Base-by-base conservation (phyloP, 2,329 filamentous ascomycete genomes). In the Ceratocystis eucalypticola region DNA sequence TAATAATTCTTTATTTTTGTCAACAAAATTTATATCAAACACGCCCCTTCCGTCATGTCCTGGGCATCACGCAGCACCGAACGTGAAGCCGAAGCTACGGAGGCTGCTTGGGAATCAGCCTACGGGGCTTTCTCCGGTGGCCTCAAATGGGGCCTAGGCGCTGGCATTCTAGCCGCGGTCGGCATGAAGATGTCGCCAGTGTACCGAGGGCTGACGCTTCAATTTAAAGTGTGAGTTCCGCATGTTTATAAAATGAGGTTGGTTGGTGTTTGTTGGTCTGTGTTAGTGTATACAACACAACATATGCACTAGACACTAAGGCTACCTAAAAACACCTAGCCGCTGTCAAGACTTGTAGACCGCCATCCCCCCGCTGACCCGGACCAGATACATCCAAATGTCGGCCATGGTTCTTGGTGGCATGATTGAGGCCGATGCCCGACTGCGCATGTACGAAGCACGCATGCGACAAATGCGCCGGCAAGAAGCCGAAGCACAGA, bases 371-470 rank as follows among this genome's bases (percentile, higher is more conserved):
- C 41, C 28, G 50, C 63, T 65, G 62, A 68, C 61, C n/a, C 25
- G 37, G 46, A 17, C 62, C 25, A 92, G 89, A 37, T 93, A 90
- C 73, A 78, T 92, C 17, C 88, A 91, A 74, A 90, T 91, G 87
- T 89, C 86, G n/a, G 86, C 85, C 68, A 92, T 92, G 88, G 86
- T 88, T n/a, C 72, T 90, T 44, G 89, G 89, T 55, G 81, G 84
- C 72, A 88, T 89, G 81, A 80, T 92, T 65, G 87, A 91, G 77
- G 89, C 88, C 2, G 89, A 93, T 72, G 76, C 79, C 66, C 80
- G 85, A 62, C 78, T 92, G 71, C 80, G 86, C 64, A 77, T 81
- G 68, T 89, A 88, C 71, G 88, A 91, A 74, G 78, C 84, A 12
- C 77, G 78, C 57, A 77, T 91, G 69, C 79, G 88, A 68, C 80